Percentiles rank a stretch among this genome's conserved stretches.
phyloP scores from a whole-genome alignment of 331 rosid genomes.

The Phaseolus coccineus region DNA sequence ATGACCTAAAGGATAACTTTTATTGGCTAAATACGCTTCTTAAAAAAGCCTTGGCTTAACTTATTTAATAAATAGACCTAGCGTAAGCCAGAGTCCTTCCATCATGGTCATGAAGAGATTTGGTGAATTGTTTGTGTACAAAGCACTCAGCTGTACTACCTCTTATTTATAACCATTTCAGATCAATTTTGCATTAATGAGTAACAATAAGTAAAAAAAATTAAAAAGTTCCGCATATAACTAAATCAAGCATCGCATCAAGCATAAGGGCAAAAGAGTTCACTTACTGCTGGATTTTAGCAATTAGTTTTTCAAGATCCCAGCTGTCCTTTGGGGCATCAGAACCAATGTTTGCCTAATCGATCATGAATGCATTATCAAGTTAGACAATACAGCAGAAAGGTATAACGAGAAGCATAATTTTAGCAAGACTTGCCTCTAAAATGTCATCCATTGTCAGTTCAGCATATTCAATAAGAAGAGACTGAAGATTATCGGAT shows the following conservation, averaged over 20 bases:
- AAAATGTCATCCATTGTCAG: conserved; percentile 94
- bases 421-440: conserved; percentile 55
- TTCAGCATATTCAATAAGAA: conserved; percentile 94
- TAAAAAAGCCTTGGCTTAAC: neutral
- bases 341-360: conserved; percentile 91
- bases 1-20: neutral
- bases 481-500: conserved; percentile 83
- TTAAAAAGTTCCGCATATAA: neutral
- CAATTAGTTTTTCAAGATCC: conserved; percentile 92
- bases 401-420: conserved; percentile 5
- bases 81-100: neutral
- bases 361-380: conserved; percentile 41
- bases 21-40: neutral
- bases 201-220: neutral
- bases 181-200: neutral
- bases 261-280: conserved; percentile 42
- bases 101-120: neutral
- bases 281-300: conserved; percentile 95
- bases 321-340: conserved; percentile 88
- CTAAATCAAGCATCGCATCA: conserved; percentile 29
- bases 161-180: neutral
- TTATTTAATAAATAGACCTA: neutral
- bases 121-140: neutral
- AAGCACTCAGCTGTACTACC: neutral
- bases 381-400: conserved; percentile 26